These are phyloP conservation scores for Anethum foeniculum DNA, from an alignment of 140 eudicot species.

Conservation along the genomic window DNA sequence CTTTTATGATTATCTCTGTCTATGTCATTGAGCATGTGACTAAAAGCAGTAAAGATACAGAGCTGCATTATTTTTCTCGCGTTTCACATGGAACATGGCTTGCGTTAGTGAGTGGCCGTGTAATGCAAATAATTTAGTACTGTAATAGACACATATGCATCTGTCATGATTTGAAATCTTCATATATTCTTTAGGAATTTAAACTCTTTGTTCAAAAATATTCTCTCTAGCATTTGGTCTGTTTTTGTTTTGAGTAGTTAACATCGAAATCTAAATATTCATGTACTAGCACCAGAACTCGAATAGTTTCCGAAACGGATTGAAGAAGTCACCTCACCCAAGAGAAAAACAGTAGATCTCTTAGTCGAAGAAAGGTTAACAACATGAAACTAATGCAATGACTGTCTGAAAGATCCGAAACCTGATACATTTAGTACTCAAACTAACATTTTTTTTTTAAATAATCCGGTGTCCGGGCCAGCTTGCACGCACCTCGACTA, in stretches of 20 bases:
- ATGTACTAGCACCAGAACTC: neutral
- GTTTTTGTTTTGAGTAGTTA: neutral
- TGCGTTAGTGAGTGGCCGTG: neutral
- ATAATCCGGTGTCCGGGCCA: no score
- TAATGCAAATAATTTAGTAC: neutral
- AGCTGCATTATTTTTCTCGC: neutral
- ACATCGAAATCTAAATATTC: neutral
- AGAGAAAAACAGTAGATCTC: neutral
- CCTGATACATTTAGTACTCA: neutral
- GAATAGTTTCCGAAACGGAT: neutral
- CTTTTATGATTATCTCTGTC: neutral
- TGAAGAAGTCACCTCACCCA: neutral
- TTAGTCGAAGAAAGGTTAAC: neutral
- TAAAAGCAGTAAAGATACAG: neutral
- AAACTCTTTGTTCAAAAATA: neutral
- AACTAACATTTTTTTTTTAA: neutral
- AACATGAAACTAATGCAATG: neutral
- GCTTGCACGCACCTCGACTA: no score
- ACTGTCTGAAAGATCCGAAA: neutral
- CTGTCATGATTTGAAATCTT: neutral
- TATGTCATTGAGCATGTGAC: slow-evolving; percentile 1
- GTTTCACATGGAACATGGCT: slow-evolving; percentile 1
- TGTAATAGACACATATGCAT: neutral
- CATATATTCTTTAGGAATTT: neutral
- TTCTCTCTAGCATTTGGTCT: neutral